Conservation (phyloP, 257 asterid genomes). For the Solanum pennellii region DNA sequence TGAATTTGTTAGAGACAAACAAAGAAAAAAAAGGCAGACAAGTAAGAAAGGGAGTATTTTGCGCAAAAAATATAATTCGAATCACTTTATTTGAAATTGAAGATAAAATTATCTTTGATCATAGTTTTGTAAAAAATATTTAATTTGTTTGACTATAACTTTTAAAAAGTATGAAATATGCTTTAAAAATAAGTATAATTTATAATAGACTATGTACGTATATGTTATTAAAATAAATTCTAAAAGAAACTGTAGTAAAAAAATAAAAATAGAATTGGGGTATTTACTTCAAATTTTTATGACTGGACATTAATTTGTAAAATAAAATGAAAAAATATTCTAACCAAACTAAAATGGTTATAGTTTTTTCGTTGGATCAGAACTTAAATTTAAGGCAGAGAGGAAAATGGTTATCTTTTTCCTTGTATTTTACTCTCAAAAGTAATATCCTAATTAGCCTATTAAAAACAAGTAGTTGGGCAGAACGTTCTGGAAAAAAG, state of each 20-base stretch:
- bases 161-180: no score
- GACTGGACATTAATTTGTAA: neutral
- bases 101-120: neutral
- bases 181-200: no score
- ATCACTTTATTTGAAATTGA: neutral
- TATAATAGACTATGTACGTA: neutral
- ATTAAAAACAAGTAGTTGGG: neutral
- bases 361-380: neutral
- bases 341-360: neutral
- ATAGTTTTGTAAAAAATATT: no score
- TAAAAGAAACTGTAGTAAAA: no score
- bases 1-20: neutral
- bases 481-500: neutral
- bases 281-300: no score
- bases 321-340: no score
- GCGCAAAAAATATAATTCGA: no score
- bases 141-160: no score
- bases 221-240: no score
- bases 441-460: neutral
- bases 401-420: neutral
- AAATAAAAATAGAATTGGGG: neutral
- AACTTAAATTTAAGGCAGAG: neutral
- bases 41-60: no score
- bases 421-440: neutral
- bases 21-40: no score